A percentile compares a stretch with the other conserved stretches of the same genome.
These are phyloP conservation scores for Parachaetomium inaequale DNA, from an alignment of 495 filamentous ascomycete genomes.

Conservation along the genomic window DNA sequence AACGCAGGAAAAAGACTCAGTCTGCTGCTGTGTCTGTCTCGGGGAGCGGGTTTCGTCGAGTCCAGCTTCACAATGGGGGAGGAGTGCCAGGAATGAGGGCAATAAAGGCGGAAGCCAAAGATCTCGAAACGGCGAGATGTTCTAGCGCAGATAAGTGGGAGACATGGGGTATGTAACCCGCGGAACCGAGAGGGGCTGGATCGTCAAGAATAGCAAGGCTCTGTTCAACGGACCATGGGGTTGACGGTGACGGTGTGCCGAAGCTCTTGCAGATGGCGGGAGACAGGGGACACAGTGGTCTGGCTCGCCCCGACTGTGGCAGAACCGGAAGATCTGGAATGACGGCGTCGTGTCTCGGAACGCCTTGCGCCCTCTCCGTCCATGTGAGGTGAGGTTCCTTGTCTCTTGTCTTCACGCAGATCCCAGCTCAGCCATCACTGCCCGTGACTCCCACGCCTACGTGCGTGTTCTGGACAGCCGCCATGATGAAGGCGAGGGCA, in stretches of 20 bases:
- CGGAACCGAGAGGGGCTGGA: slow-evolving; percentile 14
- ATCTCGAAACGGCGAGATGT: slow-evolving; percentile 14
- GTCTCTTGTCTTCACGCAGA: neutral
- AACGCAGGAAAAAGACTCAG: slow-evolving; percentile 8
- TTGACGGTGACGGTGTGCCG: slow-evolving; percentile 19
- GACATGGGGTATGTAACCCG: slow-evolving; percentile 1
- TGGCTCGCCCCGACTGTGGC: neutral
- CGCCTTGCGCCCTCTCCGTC: slow-evolving; percentile 1
- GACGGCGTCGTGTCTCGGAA: neutral
- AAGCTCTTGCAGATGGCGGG: slow-evolving; percentile 18
- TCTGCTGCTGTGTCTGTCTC: slow-evolving; percentile 22
- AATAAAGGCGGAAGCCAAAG: slow-evolving; percentile 4
- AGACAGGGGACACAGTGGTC: slow-evolving; percentile 7
- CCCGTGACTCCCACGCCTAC: neutral
- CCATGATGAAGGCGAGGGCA: neutral
- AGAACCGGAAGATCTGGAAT: neutral
- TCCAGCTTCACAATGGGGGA: slow-evolving; percentile 1
- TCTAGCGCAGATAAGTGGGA: slow-evolving; percentile 16
- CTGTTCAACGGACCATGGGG: slow-evolving; percentile 4
- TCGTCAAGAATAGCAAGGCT: slow-evolving; percentile 21
- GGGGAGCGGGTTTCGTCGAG: slow-evolving; percentile 1
- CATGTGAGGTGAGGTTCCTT: neutral
- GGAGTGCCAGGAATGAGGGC: neutral
- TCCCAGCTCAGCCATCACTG: neutral
- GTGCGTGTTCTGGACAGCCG: slow-evolving; percentile 2